Conservation (phyloP, 805 yeast species). For the Kurtzmaniella fragi region DNA sequence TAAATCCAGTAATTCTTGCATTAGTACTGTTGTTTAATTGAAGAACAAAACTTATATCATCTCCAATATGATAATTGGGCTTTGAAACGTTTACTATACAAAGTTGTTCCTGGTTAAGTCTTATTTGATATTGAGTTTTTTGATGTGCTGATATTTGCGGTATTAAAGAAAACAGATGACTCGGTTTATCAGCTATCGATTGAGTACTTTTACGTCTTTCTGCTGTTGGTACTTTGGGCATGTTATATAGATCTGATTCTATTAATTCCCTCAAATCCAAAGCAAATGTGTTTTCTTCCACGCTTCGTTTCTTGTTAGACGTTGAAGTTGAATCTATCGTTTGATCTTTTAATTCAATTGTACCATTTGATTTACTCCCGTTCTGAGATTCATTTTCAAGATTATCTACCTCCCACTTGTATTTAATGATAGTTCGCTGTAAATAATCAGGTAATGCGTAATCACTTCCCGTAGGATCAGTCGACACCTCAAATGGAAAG, state of each 20-base stretch:
- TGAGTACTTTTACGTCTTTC: slow-evolving; percentile 27
- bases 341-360: background rate
- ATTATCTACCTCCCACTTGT: slow-evolving; percentile 21
- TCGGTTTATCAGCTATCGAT: slow-evolving; percentile 11
- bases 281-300: slow-evolving; percentile 16
- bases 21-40: slow-evolving; percentile 18
- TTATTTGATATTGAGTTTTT: slow-evolving; percentile 32
- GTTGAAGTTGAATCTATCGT: no score
- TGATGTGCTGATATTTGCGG: slow-evolving; percentile 24
- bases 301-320: background rate
- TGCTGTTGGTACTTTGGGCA: slow-evolving; percentile 28
- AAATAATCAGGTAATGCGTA: slow-evolving; percentile 26
- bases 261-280: slow-evolving; percentile 28
- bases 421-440: slow-evolving; percentile 18
- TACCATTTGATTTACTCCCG: slow-evolving; percentile 1
- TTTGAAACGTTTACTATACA: slow-evolving; percentile 29
- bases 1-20: slow-evolving; percentile 27
- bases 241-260: slow-evolving; percentile 24
- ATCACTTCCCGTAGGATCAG: slow-evolving; percentile 19
- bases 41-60: slow-evolving; percentile 30
- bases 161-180: slow-evolving; percentile 9
- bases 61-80: slow-evolving; percentile 34
- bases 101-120: slow-evolving; percentile 26
- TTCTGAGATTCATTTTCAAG: slow-evolving; percentile 3
- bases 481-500: slow-evolving; percentile 28